These are phyloP conservation scores for Trametes gibbosa DNA, from an alignment of 768 basidiomycete genomes.

Conservation along the genomic window DNA sequence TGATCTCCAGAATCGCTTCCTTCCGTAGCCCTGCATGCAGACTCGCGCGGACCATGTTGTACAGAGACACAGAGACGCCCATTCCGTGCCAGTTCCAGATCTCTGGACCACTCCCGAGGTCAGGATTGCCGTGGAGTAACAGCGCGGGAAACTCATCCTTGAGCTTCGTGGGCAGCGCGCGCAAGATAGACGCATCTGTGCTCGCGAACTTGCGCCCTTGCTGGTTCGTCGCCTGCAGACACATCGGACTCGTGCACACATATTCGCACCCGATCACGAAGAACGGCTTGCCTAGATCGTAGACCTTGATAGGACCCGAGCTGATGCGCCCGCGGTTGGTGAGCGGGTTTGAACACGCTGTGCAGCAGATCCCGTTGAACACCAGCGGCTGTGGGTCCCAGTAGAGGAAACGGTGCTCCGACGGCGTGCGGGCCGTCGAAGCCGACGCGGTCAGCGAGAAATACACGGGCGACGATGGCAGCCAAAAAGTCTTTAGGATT, in stretches of 20 bases:
- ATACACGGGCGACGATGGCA: conserved; percentile 75
- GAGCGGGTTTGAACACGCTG: conserved; percentile 58
- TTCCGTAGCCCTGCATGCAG: conserved; percentile 58
- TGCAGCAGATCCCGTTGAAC: conserved; percentile 79
- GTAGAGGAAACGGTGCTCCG: conserved; percentile 78
- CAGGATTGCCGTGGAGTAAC: conserved; percentile 51
- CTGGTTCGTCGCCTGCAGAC: conserved; percentile 38
- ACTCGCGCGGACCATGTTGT: conserved; percentile 68
- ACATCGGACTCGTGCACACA: conserved; percentile 52
- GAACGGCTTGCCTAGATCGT: conserved; percentile 77
- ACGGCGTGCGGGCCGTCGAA: conserved; percentile 62
- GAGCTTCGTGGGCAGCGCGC: conserved; percentile 63
- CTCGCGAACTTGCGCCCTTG: conserved; percentile 69
- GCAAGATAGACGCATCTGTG: conserved; percentile 69
- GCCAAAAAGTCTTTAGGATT: conserved; percentile 80
- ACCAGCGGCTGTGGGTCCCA: conserved; percentile 85
- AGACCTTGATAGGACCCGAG: conserved; percentile 72
- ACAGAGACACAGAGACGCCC: conserved; percentile 67
- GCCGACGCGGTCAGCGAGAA: conserved; percentile 75
- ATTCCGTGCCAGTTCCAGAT: conserved; percentile 79
- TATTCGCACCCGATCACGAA: conserved; percentile 87
- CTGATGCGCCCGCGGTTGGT: conserved; percentile 69
- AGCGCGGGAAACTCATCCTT: conserved; percentile 74
- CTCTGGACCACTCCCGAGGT: conserved; percentile 54
- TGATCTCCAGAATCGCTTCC: conserved; percentile 57